phyloP scores from a whole-genome alignment of 306 rosid genomes.

The Vigna reflexopilosa region DNA sequence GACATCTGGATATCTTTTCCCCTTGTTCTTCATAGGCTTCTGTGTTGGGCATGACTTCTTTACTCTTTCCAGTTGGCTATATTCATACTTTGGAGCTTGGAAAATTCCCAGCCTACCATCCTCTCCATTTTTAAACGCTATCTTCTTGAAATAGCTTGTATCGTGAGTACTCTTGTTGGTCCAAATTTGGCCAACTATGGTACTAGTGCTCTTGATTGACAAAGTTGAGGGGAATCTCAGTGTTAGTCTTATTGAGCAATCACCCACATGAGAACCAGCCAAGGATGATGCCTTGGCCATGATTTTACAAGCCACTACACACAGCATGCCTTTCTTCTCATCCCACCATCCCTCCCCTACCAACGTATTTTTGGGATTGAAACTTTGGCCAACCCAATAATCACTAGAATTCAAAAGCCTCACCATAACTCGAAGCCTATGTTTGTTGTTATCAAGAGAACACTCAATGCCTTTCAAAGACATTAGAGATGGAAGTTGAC shows the following conservation, averaged over 20 bases:
- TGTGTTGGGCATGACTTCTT: conserved; percentile 46
- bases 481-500: conserved; percentile 45
- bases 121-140: conserved; percentile 41
- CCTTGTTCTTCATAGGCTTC: conserved; percentile 4
- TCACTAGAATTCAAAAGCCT: conserved; percentile 33
- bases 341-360: conserved; percentile 75
- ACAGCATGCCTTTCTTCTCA: conserved; percentile 46
- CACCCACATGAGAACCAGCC: conserved; percentile 50
- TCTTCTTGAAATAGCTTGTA: conserved; percentile 51
- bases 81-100: conserved; percentile 51
- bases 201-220: conserved; percentile 56
- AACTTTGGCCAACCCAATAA: conserved; percentile 18
- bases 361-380: conserved; percentile 49
- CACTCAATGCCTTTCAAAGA: conserved; percentile 50
- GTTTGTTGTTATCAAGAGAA: neutral
- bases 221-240: conserved; percentile 54
- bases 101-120: neutral
- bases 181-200: conserved; percentile 67
- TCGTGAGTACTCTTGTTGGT: conserved; percentile 54
- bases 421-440: conserved; percentile 49
- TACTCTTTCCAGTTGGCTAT: conserved; percentile 52
- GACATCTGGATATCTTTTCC: conserved; percentile 35
- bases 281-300: conserved; percentile 41
- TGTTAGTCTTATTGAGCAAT: conserved; percentile 63
- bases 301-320: conserved; percentile 55